Evolutionary conservation across 1,284 basidiomycete species (phyloP).

Genomic region (Cryptococcus deneoformans): DNA sequence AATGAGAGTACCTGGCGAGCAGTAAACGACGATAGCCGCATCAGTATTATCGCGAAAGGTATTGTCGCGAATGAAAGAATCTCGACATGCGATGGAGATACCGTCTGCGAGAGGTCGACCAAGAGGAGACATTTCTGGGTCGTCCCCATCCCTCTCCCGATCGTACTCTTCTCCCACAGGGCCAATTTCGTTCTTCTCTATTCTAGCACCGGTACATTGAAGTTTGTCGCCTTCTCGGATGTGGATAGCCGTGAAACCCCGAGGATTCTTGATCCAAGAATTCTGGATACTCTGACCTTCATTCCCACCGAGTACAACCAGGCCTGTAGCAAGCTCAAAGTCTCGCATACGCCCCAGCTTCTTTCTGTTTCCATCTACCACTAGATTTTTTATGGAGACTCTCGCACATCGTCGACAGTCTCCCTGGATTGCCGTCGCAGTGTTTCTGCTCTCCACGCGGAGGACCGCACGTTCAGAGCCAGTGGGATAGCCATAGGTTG

Average conservation of each 20-base stretch:
- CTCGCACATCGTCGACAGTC: constrained; percentile 51
- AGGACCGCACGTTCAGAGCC: constrained; percentile 49
- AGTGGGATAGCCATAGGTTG: constrained; percentile 51
- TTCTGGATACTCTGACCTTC: constrained; percentile 44
- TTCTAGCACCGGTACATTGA: constrained; percentile 40
- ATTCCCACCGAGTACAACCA: constrained; percentile 49
- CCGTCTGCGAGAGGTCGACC: constrained; percentile 50
- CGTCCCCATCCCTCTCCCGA: constrained; percentile 44
- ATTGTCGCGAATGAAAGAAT: constrained; percentile 44
- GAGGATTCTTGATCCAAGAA: constrained; percentile 39
- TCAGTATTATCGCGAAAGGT: constrained; percentile 48
- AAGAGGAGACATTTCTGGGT: constrained; percentile 46
- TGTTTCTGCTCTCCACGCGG: constrained; percentile 35
- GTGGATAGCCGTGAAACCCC: constrained; percentile 50
- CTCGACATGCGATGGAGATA: constrained; percentile 46
- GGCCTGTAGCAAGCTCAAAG: constrained; percentile 26
- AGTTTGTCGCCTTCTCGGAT: constrained; percentile 49
- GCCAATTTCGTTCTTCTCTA: constrained; percentile 48
- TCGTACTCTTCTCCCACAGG: constrained; percentile 50
- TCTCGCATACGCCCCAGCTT: constrained; percentile 37
- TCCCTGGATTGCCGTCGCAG: constrained; percentile 45
- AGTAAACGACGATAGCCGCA: constrained; percentile 50
- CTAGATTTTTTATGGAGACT: constrained; percentile 39
- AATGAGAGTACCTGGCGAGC: constrained; percentile 50
- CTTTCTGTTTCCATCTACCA: constrained; percentile 46